These are phyloP conservation scores for Cystobasidium onofrii DNA, from an alignment of 768 basidiomycete species.

Conservation along the genomic window DNA sequence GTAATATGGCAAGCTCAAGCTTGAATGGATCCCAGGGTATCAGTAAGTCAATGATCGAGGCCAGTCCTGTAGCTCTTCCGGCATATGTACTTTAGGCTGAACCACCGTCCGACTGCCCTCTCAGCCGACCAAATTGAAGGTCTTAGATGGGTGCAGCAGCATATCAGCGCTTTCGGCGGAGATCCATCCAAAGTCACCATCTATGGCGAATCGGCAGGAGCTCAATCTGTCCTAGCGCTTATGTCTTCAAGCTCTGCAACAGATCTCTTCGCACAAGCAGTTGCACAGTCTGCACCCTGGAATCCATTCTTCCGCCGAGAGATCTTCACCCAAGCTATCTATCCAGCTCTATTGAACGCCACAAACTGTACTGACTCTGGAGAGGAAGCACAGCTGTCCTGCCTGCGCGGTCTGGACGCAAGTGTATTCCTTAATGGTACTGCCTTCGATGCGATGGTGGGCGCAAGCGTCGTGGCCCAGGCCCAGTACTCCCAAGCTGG, in stretches of 20 bases:
- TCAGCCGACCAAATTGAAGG: slow-evolving; percentile 33
- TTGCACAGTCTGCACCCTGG: slow-evolving; percentile 30
- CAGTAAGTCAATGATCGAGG: slow-evolving; percentile 18
- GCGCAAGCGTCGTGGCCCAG: background rate
- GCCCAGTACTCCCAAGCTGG: slow-evolving; percentile 3
- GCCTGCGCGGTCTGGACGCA: slow-evolving; percentile 7
- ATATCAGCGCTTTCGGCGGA: slow-evolving; percentile 45
- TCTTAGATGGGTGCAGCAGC: slow-evolving; percentile 43
- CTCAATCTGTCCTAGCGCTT: slow-evolving; percentile 38
- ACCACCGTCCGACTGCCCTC: too few relatives aligned
- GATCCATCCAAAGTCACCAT: slow-evolving; percentile 50
- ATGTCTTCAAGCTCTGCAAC: slow-evolving; percentile 23
- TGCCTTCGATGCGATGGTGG: background rate
- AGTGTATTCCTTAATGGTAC: background rate
- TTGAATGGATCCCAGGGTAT: slow-evolving; percentile 18
- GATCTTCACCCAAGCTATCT: slow-evolving; percentile 5
- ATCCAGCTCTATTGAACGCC: slow-evolving; percentile 14
- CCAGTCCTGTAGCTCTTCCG: too few relatives aligned
- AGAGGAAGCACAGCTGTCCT: background rate
- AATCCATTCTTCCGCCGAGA: slow-evolving; percentile 19
- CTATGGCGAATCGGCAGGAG: slow-evolving; percentile 56
- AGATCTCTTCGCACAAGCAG: slow-evolving; percentile 26
- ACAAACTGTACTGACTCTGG: slow-evolving; percentile 7
- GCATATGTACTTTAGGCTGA: too few relatives aligned
- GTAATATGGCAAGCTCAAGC: slow-evolving; percentile 21